phyloP scores from a whole-genome alignment of 2,329 filamentous ascomycete species.

The Xylariaceae sp. region DNA sequence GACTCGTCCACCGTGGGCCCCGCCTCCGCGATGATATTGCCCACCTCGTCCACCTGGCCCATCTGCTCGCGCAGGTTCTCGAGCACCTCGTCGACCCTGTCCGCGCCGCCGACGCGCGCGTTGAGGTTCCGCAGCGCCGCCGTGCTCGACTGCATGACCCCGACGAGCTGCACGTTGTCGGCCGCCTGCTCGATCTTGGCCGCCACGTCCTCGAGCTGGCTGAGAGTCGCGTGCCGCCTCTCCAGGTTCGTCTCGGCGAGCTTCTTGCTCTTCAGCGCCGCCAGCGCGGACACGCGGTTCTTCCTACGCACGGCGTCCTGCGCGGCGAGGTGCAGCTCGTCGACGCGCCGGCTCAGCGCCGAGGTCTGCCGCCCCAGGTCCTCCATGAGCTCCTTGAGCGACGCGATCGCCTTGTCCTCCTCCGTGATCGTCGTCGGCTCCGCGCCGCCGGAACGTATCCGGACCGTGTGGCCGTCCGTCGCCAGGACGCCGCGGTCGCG shows the following conservation, averaged over 20 bases:
- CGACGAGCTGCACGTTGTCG: constrained; percentile 81
- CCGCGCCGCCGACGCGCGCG: constrained; percentile 73
- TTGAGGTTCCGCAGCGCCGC: constrained; percentile 74
- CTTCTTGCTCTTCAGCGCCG: constrained; percentile 81
- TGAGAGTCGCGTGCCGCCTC: constrained; percentile 71
- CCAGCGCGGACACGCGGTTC: constrained; percentile 74
- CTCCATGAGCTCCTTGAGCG: constrained; percentile 76
- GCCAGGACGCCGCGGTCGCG: constrained; percentile 64
- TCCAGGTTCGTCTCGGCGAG: constrained; percentile 73
- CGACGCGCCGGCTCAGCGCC: constrained; percentile 67
- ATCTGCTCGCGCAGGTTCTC: constrained; percentile 79
- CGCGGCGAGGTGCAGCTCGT: constrained; percentile 65
- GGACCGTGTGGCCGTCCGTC: constrained; percentile 71
- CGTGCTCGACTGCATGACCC: constrained; percentile 78
- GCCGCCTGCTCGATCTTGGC: constrained; percentile 82
- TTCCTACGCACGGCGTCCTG: constrained; percentile 72
- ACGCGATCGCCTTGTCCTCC: constrained; percentile 81
- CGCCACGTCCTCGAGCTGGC: constrained; percentile 82
- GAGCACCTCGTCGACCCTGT: constrained; percentile 75
- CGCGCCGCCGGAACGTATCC: constrained; percentile 61
- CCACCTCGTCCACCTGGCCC: constrained; percentile 79
- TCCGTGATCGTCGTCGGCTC: constrained; percentile 59
- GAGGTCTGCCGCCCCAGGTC: constrained; percentile 74
- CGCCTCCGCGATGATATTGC: constrained; percentile 71
- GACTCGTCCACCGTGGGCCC: constrained; percentile 69